Conservation (phyloP, 1,139 yeast species). For the Taiozyma sp. region DNA sequence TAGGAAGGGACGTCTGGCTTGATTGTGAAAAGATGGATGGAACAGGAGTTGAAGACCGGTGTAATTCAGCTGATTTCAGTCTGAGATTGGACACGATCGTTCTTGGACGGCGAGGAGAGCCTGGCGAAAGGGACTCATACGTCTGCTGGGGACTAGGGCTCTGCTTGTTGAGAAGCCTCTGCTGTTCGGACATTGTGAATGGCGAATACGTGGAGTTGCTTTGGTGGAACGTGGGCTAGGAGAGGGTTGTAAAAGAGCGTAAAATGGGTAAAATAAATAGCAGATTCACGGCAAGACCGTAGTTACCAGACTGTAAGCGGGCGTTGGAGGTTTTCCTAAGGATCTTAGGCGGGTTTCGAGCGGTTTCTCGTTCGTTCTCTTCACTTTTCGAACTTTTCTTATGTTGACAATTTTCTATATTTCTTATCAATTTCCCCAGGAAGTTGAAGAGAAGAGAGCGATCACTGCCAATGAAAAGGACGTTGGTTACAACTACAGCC, state of each 20-base stretch:
- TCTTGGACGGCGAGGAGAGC: slow-evolving; percentile 18
- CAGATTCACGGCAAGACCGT: neutral
- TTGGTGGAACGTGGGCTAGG: neutral
- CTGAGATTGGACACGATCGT: slow-evolving; percentile 14
- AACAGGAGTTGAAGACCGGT: neutral
- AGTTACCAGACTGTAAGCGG: neutral
- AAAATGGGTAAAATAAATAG: neutral
- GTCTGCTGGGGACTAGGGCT: slow-evolving; percentile 4
- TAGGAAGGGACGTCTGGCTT: neutral
- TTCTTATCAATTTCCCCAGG: neutral
- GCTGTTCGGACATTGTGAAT: slow-evolving; percentile 2
- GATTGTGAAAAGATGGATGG: slow-evolving; percentile 13
- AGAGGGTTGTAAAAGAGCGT: neutral
- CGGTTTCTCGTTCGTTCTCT: neutral
- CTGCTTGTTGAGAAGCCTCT: slow-evolving; percentile 8
- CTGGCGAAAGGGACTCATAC: slow-evolving; percentile 12
- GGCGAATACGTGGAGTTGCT: neutral
- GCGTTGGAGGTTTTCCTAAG: neutral
- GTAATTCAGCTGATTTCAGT: neutral
- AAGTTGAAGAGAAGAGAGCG: too few relatives aligned
- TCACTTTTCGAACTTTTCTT: neutral
- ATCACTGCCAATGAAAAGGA: neutral
- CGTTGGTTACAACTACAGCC: neutral
- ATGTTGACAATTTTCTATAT: neutral
- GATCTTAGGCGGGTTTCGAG: neutral